phyloP scores from a whole-genome alignment of 306 rosid species.

The Gastrolobium bilobum region DNA sequence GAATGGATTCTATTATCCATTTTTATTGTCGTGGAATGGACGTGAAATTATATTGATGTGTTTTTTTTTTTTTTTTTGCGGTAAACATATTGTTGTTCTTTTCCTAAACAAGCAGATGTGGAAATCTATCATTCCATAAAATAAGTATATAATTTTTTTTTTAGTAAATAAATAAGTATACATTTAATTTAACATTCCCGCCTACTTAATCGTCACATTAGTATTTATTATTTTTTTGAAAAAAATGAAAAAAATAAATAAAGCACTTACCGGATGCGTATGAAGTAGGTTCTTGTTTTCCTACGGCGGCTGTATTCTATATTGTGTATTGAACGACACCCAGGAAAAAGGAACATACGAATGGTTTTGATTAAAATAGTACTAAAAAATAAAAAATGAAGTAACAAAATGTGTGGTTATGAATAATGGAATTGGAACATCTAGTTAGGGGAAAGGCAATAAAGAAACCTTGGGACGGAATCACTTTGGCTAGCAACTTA shows the following conservation, averaged over 20 bases:
- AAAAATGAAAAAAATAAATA: too few species aligned
- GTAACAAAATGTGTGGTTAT: conserved; percentile 40
- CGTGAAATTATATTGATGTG: too few species aligned
- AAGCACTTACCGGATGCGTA: not conserved
- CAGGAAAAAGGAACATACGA: conserved; percentile 20
- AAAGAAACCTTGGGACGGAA: conserved; percentile 1
- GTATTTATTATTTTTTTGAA: not conserved
- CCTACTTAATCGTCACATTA: not conserved
- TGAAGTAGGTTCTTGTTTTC: not conserved
- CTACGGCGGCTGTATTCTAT: not conserved
- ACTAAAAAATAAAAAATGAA: not conserved
- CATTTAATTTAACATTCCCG: not conserved
- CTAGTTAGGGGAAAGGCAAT: conserved; percentile 44
- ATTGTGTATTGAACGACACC: not conserved
- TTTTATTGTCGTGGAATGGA: too few species aligned
- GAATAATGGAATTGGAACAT: conserved; percentile 35
- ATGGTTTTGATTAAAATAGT: conserved; percentile 16
- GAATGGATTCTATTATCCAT: too few species aligned
- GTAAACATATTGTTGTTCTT: too few species aligned
- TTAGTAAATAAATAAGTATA: too few species aligned
- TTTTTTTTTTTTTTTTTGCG: too few species aligned
- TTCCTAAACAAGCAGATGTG: too few species aligned
- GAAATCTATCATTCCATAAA: too few species aligned
- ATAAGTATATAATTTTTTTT: not conserved
- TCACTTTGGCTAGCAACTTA: conserved; percentile 39